Evolutionary conservation across 2,329 filamentous ascomycete species (phyloP).

Genomic region (Didymella pinodella): DNA sequence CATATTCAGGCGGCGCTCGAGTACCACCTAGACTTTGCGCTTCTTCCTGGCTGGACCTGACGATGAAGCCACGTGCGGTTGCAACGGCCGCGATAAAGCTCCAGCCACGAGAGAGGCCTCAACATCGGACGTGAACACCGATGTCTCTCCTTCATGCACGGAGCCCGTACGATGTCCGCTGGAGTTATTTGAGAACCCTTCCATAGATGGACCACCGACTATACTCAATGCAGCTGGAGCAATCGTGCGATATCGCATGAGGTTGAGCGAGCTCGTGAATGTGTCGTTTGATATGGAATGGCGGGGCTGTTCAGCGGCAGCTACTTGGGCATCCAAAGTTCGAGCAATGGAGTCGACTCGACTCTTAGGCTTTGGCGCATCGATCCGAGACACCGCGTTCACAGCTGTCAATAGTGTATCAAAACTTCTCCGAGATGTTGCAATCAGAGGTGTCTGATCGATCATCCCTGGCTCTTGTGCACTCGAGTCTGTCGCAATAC

Average conservation of each 20-base stretch:
- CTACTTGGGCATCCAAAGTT: conserved; percentile 33
- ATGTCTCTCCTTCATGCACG: background rate
- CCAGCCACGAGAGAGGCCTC: background rate
- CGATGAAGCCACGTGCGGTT: background rate
- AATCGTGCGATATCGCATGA: background rate
- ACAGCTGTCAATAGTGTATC: conserved; percentile 37
- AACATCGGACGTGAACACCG: background rate
- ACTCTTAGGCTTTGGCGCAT: conserved; percentile 34
- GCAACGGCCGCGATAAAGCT: background rate
- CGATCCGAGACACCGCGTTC: conserved; percentile 35
- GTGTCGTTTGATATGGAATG: background rate
- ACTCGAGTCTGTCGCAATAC: background rate
- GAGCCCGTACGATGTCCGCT: background rate
- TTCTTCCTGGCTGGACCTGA: conserved; percentile 9
- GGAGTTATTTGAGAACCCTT: no score
- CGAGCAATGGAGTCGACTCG: conserved; percentile 35
- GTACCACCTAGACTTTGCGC: conserved; percentile 8
- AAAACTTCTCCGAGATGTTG: conserved; percentile 23
- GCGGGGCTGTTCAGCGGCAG: conserved; percentile 25
- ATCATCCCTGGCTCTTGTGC: background rate
- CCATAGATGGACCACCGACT: background rate
- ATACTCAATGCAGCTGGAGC: background rate
- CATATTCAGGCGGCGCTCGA: background rate
- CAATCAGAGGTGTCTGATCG: conserved; percentile 20
- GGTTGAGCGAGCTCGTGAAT: background rate